Evolutionary conservation across 2,329 filamentous ascomycete genomes (phyloP).

Genomic region (Arthrobotrys entomopaga): DNA sequence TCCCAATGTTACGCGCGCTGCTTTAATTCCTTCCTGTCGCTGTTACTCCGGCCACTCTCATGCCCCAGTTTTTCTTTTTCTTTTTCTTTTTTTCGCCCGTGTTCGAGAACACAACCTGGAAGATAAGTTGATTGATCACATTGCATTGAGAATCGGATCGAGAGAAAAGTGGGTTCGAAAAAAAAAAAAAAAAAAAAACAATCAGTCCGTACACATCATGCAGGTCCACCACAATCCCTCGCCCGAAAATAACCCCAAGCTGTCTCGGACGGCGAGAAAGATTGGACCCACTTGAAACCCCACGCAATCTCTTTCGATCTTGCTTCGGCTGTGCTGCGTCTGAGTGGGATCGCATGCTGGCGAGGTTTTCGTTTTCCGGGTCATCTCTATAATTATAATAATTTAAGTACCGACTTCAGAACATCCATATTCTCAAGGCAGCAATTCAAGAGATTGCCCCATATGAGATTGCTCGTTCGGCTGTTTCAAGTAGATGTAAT

Average conservation of each 20-base stretch:
- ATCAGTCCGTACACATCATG: neutral
- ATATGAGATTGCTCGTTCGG: neutral
- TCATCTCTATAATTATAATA: too few species aligned
- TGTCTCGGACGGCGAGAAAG: constrained; percentile 6
- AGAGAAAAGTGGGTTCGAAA: neutral
- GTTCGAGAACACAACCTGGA: too few species aligned
- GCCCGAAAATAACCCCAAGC: constrained; percentile 4
- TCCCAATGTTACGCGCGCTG: too few species aligned
- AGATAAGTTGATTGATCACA: too few species aligned
- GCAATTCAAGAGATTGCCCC: neutral
- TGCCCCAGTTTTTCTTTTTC: too few species aligned
- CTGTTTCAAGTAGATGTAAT: constrained; percentile 5
- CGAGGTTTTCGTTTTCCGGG: too few species aligned
- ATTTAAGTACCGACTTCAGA: too few species aligned
- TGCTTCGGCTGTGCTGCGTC: too few species aligned
- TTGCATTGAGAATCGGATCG: constrained; percentile 8
- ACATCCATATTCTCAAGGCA: constrained; percentile 1
- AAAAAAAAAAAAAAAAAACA: constrained; percentile 8
- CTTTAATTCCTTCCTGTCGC: too few species aligned
- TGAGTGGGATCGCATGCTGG: too few species aligned
- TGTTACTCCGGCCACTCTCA: too few species aligned
- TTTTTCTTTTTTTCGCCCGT: too few species aligned
- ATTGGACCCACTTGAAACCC: constrained; percentile 21
- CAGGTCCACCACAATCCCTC: neutral
- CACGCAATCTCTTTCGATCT: constrained; percentile 8